Evolutionary conservation across 768 basidiomycete species (phyloP).

Genomic region (Trametopsis cervina): DNA sequence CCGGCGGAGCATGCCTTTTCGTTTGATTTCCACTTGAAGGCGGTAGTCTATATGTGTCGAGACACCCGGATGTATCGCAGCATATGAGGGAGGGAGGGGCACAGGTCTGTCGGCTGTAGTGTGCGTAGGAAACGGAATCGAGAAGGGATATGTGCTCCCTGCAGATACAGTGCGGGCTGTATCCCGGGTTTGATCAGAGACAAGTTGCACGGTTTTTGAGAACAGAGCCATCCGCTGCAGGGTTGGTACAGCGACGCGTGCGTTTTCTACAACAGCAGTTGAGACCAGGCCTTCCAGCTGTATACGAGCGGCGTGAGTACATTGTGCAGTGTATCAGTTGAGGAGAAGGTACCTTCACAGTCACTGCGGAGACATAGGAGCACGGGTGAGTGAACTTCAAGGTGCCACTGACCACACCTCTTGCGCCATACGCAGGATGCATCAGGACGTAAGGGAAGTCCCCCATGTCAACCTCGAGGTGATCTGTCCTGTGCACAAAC

Average conservation of each 20-base stretch:
- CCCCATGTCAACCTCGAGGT: constrained; percentile 35
- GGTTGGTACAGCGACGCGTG: constrained; percentile 19
- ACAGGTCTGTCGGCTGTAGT: constrained; percentile 20
- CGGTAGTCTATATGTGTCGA: constrained; percentile 29
- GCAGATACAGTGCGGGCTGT: constrained; percentile 14
- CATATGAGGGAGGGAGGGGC: constrained; percentile 34
- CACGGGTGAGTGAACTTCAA: constrained; percentile 29
- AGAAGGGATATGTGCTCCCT: constrained; percentile 28
- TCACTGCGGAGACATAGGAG: constrained; percentile 31
- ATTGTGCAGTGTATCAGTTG: background rate
- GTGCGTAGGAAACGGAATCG: constrained; percentile 32
- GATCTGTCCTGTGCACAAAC: constrained; percentile 33
- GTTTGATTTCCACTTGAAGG: constrained; percentile 31
- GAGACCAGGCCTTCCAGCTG: constrained; percentile 34
- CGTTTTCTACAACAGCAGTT: constrained; percentile 25
- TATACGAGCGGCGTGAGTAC: background rate
- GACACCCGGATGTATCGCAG: constrained; percentile 24
- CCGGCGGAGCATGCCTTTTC: constrained; percentile 31
- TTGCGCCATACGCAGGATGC: constrained; percentile 36
- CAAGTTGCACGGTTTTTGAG: constrained; percentile 23
- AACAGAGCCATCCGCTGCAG: constrained; percentile 24
- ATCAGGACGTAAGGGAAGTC: constrained; percentile 31
- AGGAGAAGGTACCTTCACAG: constrained; percentile 28
- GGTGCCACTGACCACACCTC: constrained; percentile 34
- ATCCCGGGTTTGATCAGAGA: constrained; percentile 16